Evolutionary conservation across 192 early-diverging fungal genomes (phyloP).

Genomic region (Umbelopsis isabellina): DNA sequence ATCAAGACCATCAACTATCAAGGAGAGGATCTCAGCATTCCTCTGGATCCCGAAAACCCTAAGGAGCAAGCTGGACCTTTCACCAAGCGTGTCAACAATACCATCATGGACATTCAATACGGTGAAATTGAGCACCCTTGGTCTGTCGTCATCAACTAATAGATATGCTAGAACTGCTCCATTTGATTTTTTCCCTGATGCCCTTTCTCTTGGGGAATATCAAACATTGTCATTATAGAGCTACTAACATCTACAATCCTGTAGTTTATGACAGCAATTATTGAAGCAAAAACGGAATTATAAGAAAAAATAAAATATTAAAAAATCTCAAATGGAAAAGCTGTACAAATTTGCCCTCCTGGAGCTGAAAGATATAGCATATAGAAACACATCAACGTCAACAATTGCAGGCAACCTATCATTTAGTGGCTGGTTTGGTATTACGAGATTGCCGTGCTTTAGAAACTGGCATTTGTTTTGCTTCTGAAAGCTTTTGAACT

Average conservation of each 20-base stretch:
- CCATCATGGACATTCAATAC: slow-evolving; percentile 93
- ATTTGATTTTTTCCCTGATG: too few species aligned
- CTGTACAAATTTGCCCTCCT: slow-evolving; percentile 4
- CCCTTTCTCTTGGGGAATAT: too few species aligned
- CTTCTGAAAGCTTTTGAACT: background rate
- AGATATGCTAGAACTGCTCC: background rate
- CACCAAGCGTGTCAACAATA: slow-evolving; percentile 79
- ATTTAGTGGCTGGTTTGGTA: background rate
- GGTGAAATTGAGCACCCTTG: slow-evolving; percentile 85
- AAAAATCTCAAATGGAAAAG: background rate
- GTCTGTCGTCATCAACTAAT: slow-evolving; percentile 80
- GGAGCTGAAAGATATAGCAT: background rate
- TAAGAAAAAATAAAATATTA: too few species aligned
- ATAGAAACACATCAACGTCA: background rate
- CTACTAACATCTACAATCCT: too few species aligned
- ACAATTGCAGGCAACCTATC: too few species aligned
- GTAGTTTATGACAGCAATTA: too few species aligned
- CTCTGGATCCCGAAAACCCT: slow-evolving; percentile 82
- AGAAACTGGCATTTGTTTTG: background rate
- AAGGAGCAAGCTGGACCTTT: slow-evolving; percentile 83
- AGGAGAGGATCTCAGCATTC: slow-evolving; percentile 79
- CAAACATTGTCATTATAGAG: too few species aligned
- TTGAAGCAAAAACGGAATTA: too few species aligned
- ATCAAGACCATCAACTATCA: slow-evolving; percentile 87
- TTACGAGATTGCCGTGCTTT: background rate